Evolutionary conservation across 441 rosid genomes (phyloP).

Genomic region (Pelargonium australe): DNA sequence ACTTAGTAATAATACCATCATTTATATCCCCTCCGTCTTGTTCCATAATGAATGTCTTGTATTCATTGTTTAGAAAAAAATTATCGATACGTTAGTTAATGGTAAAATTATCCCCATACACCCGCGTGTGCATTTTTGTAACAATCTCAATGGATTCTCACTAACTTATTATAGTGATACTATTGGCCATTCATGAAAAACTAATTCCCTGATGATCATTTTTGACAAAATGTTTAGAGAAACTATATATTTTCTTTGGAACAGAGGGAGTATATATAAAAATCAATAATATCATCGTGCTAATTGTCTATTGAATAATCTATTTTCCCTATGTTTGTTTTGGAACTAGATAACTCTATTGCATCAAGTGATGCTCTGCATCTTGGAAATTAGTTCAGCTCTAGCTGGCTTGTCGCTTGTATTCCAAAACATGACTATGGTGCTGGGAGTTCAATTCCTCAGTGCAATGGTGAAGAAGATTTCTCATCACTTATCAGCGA

Average conservation of each 20-base stretch:
- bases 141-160: too few relatives aligned
- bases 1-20: neutral
- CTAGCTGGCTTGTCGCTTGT: neutral
- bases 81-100: too few relatives aligned
- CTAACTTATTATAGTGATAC: neutral
- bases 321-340: neutral
- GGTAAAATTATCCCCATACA: too few relatives aligned
- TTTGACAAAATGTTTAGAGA: too few relatives aligned
- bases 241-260: too few relatives aligned
- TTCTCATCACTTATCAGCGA: neutral
- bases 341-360: neutral
- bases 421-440: neutral
- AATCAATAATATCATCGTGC: neutral
- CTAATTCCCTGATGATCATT: too few relatives aligned
- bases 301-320: neutral
- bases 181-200: too few relatives aligned
- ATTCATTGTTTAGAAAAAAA: too few relatives aligned
- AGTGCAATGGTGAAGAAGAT: neutral
- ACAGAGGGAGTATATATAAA: neutral
- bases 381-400: neutral
- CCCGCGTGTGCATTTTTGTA: too few relatives aligned
- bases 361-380: neutral
- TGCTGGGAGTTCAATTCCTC: neutral
- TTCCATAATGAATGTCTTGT: too few relatives aligned
- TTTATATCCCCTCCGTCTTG: too few relatives aligned